A percentile compares a stretch with the other conserved stretches of the same genome.
Evolutionary conservation across 371 early-diverging fungal species (phyloP).

Genomic region (Mucor ambiguus): DNA sequence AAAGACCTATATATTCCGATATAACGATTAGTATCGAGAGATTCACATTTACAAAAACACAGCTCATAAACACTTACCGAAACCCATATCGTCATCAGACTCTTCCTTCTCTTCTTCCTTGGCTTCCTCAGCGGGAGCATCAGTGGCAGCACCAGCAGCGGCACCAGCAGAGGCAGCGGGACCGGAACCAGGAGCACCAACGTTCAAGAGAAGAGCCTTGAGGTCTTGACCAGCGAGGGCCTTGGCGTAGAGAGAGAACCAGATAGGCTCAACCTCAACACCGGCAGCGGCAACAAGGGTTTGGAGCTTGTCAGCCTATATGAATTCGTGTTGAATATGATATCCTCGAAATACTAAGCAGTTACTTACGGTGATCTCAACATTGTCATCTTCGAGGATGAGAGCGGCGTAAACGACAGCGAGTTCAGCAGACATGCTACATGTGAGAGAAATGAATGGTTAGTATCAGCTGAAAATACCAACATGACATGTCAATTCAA

Average conservation of each 20-base stretch:
- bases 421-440: constrained; percentile 75
- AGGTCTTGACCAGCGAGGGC: constrained; percentile 95
- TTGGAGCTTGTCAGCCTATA: constrained; percentile 92
- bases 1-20: constrained; percentile 13
- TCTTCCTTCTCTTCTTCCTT: constrained; percentile 81
- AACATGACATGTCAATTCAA: neutral
- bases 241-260: constrained; percentile 97
- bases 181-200: constrained; percentile 84
- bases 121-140: constrained; percentile 65
- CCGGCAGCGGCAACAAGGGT: constrained; percentile 92
- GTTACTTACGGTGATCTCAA: constrained; percentile 91
- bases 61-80: constrained; percentile 56
- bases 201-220: constrained; percentile 88
- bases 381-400: constrained; percentile 96
- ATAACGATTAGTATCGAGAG: neutral
- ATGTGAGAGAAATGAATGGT: neutral
- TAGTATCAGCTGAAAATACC: neutral
- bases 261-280: constrained; percentile 93
- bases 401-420: constrained; percentile 97
- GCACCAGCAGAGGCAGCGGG: constrained; percentile 63
- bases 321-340: neutral
- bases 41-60: neutral
- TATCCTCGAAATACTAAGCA: neutral
- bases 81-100: constrained; percentile 95
- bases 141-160: constrained; percentile 56